Evolutionary conservation across 2,329 filamentous ascomycete species (phyloP).

Genomic region (Pyricularia sp.): DNA sequence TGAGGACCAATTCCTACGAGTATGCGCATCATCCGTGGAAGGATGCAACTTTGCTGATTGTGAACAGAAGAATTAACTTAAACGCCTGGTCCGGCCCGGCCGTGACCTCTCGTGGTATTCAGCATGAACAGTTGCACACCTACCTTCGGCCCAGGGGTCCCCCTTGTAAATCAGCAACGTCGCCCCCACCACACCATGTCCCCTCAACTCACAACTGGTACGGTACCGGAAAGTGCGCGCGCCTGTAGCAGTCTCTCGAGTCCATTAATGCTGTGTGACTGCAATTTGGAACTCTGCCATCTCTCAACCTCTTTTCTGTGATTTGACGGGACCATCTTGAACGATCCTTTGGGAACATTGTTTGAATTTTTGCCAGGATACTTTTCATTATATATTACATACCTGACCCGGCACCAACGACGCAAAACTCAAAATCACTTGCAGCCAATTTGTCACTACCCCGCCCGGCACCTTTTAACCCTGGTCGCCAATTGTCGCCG

Average conservation of each 20-base stretch:
- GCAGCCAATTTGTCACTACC: neutral
- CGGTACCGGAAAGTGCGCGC: neutral
- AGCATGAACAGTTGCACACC: neutral
- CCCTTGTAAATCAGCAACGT: neutral
- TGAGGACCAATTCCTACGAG: neutral
- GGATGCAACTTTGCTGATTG: neutral
- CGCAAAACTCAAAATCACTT: neutral
- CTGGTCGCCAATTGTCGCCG: neutral
- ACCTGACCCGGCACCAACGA: neutral
- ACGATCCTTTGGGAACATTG: neutral
- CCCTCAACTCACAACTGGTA: neutral
- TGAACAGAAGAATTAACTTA: neutral
- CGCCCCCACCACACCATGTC: neutral
- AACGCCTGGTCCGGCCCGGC: neutral
- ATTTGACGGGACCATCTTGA: neutral
- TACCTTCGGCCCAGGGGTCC: neutral
- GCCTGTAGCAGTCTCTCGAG: neutral
- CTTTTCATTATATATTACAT: neutral
- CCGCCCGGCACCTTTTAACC: neutral
- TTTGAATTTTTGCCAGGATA: neutral
- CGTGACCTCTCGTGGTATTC: neutral
- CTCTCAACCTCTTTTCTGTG: neutral
- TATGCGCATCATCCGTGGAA: neutral
- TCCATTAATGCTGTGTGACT: neutral
- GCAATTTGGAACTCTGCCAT: neutral